Evolutionary conservation across 371 early-diverging fungal genomes (phyloP), one percentile per base, ranked within the genome.

Genomic region (Quaeritorhiza haematococci): DNA sequence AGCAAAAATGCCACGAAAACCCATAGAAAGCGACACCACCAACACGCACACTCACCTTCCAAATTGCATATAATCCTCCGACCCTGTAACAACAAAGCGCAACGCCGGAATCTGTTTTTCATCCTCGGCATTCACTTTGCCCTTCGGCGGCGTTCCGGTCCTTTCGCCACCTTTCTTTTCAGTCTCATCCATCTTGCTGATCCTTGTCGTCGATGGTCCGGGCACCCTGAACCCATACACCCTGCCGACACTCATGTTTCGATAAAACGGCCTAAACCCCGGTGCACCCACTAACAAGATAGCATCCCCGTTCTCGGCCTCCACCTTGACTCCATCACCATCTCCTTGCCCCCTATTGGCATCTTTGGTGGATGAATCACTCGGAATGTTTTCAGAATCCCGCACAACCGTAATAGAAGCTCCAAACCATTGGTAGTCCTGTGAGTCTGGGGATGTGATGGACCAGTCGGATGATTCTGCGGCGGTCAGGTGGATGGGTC

Each of bases 341-440:
- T n/a, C n/a, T n/a, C n/a, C n/a, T n/a, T n/a, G n/a, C n/a, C n/a
- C n/a, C n/a, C n/a, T n/a, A n/a, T n/a, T n/a, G n/a, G n/a, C n/a
- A n/a, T n/a, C n/a, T n/a, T n/a, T n/a, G n/a, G n/a, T n/a, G n/a
- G n/a, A n/a, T n/a, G n/a, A n/a, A n/a, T n/a, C n/a, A n/a, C n/a
- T n/a, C n/a, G n/a, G n/a, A n/a, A n/a, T n/a, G 44, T 3, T 10
- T 13, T 24, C 35, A n/a, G 10, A 56, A 19, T 21, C 21, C 10
- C n/a, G 19, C 15, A 28, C 44, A 17, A 59, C 33, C 1, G 50
- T 41, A 62, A 59, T 4, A 3, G 77, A 50, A 15, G 49, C 49
- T 24, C 79, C 79, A 55, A 78, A 78, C 73, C 73, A 69, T 55
- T 74, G 73, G 44, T 66, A 71, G 68, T 54, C 46, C 43, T 44